Evolutionary conservation across 1,284 basidiomycete genomes (phyloP).

Genomic region (Heliocybe sulcata): DNA sequence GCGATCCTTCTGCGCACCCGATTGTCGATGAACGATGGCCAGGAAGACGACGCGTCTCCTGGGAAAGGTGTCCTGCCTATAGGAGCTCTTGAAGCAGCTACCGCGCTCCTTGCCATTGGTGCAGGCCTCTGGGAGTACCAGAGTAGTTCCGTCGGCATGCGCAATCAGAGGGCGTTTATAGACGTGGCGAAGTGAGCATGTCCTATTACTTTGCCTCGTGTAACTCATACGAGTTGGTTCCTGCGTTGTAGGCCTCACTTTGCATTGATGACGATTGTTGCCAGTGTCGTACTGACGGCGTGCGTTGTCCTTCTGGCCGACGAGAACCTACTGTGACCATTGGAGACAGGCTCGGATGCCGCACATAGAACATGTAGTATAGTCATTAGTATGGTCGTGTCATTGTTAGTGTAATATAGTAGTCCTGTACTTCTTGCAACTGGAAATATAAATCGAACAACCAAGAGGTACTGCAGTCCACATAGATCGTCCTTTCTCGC

Average conservation of each 20-base stretch:
- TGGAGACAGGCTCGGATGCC: too few relatives aligned
- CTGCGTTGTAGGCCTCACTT: conserved; percentile 49
- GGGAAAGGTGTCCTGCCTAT: conserved; percentile 18
- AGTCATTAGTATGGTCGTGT: too few relatives aligned
- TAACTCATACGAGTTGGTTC: conserved; percentile 7
- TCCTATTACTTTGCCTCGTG: conserved; percentile 4
- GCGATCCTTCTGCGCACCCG: conserved; percentile 55
- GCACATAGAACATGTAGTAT: too few relatives aligned
- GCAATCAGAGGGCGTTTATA: conserved; percentile 51
- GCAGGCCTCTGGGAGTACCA: conserved; percentile 62
- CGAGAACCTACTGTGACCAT: conserved; percentile 1
- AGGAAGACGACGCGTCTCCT: conserved; percentile 11
- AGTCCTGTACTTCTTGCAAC: too few relatives aligned
- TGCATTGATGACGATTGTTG: conserved; percentile 40
- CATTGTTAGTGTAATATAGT: too few relatives aligned
- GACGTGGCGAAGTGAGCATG: conserved; percentile 47
- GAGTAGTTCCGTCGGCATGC: conserved; percentile 46
- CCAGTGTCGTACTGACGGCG: conserved; percentile 40
- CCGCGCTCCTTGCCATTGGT: conserved; percentile 44
- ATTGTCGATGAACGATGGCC: conserved; percentile 30
- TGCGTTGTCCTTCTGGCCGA: conserved; percentile 38
- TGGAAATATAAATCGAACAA: background rate
- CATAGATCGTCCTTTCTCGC: background rate
- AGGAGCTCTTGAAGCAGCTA: conserved; percentile 23
- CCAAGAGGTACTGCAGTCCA: background rate